Conservation (phyloP, 2,329 filamentous ascomycete genomes). For the Fusarium marasasianum region DNA sequence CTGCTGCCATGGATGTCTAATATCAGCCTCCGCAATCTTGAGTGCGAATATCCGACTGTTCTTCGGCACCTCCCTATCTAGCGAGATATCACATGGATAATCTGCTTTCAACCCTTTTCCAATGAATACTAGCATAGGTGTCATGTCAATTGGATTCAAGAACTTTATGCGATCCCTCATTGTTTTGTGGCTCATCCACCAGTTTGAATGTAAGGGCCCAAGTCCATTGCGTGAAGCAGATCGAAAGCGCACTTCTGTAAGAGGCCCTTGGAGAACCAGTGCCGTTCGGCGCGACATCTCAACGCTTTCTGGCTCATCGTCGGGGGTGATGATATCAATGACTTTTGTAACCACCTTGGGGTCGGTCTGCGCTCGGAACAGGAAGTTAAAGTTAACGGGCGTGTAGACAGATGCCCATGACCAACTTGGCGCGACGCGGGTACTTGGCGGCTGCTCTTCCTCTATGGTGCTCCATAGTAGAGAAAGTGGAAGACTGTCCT, state of each 20-base stretch:
- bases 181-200: neutral
- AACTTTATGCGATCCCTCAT: neutral
- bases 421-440: neutral
- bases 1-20: neutral
- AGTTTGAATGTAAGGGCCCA: neutral
- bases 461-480: neutral
- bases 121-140: neutral
- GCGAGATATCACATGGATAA: neutral
- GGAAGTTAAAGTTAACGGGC: neutral
- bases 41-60: neutral
- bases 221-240: neutral
- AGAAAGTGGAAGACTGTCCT: neutral
- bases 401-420: conserved; percentile 1
- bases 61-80: neutral
- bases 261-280: neutral
- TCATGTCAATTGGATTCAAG: neutral
- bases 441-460: neutral
- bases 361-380: neutral
- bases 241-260: neutral
- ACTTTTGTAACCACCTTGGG: neutral
- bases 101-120: neutral
- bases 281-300: neutral
- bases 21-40: neutral
- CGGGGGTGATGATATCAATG: neutral
- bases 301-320: neutral